Conservation (phyloP, 371 early-diverging fungal species). For the Mucor saturninus region DNA sequence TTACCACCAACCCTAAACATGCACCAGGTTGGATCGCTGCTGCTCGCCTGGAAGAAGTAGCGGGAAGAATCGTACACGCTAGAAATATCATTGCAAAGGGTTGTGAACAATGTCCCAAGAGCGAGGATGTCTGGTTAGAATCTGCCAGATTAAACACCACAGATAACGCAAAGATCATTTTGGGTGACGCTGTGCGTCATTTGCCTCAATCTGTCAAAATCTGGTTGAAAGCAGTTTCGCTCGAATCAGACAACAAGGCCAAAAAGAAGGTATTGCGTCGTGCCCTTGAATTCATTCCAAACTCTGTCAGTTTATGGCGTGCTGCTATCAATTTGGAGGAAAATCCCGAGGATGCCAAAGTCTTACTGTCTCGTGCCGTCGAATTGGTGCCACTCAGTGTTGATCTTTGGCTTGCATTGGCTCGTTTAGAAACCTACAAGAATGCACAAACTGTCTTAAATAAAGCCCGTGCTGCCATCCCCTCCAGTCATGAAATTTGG, state of each 20-base stretch:
- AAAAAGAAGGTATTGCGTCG: conserved; percentile 91
- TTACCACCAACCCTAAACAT: conserved; percentile 91
- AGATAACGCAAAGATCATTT: conserved; percentile 87
- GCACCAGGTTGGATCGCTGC: conserved; percentile 98
- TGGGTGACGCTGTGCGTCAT: conserved; percentile 89
- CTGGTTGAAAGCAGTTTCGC: conserved; percentile 89
- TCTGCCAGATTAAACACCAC: conserved; percentile 85
- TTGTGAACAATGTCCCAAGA: conserved; percentile 92
- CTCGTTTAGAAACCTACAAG: conserved; percentile 88
- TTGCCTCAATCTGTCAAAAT: conserved; percentile 91
- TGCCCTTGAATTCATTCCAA: conserved; percentile 93
- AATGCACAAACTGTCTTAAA: conserved; percentile 91
- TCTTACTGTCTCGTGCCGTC: conserved; percentile 90
- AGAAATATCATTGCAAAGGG: conserved; percentile 88
- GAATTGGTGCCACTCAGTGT: conserved; percentile 89
- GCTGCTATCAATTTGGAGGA: conserved; percentile 91
- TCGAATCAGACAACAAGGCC: conserved; percentile 79
- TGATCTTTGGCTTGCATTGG: conserved; percentile 95
- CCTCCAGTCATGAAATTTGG: conserved; percentile 95
- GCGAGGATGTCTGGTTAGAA: conserved; percentile 97
- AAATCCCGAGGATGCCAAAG: conserved; percentile 89
- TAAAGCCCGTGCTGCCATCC: conserved; percentile 83
- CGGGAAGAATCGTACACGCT: conserved; percentile 84
- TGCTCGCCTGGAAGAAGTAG: conserved; percentile 94
- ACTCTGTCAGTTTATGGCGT: conserved; percentile 92